Conservation (phyloP, 352 stramenopile genomes). For the Phytophthora constricta region DNA sequence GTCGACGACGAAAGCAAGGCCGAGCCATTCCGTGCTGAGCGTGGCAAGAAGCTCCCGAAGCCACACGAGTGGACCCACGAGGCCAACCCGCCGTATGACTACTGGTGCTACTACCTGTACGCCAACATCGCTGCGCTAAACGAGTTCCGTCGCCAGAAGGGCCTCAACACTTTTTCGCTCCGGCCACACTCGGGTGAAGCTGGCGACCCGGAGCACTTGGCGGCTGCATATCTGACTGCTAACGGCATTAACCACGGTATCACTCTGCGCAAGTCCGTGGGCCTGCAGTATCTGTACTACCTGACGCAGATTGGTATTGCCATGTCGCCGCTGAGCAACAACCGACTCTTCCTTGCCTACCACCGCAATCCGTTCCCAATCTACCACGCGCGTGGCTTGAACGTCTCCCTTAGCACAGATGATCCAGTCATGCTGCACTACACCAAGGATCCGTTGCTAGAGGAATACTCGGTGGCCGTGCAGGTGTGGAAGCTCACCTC, state of each 20-base stretch:
- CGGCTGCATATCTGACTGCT: slow-evolving; percentile 86
- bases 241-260: slow-evolving; percentile 99
- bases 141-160: slow-evolving; percentile 89
- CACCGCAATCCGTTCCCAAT: slow-evolving; percentile 95
- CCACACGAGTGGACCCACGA: slow-evolving; percentile 91
- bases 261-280: slow-evolving; percentile 96
- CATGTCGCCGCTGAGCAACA: slow-evolving; percentile 95
- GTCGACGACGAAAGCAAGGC: slow-evolving; percentile 98
- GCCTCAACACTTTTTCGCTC: slow-evolving; percentile 95
- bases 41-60: slow-evolving; percentile 74
- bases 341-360: slow-evolving; percentile 96
- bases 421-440: slow-evolving; percentile 99
- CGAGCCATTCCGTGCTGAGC: slow-evolving; percentile 85
- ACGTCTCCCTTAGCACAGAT: slow-evolving; percentile 98
- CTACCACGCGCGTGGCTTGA: slow-evolving; percentile 96
- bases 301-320: slow-evolving; percentile 96
- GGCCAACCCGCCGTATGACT: slow-evolving; percentile 93
- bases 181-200: slow-evolving; percentile 98
- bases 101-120: slow-evolving; percentile 98
- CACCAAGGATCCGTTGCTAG: slow-evolving; percentile 97
- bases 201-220: slow-evolving; percentile 97
- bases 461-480: slow-evolving; percentile 94
- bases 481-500: slow-evolving; percentile 96
- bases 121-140: slow-evolving; percentile 98
- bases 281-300: slow-evolving; percentile 99